These are phyloP conservation scores for Diplodia seriata DNA, from an alignment of 2,329 filamentous ascomycete genomes.

Conservation along the genomic window DNA sequence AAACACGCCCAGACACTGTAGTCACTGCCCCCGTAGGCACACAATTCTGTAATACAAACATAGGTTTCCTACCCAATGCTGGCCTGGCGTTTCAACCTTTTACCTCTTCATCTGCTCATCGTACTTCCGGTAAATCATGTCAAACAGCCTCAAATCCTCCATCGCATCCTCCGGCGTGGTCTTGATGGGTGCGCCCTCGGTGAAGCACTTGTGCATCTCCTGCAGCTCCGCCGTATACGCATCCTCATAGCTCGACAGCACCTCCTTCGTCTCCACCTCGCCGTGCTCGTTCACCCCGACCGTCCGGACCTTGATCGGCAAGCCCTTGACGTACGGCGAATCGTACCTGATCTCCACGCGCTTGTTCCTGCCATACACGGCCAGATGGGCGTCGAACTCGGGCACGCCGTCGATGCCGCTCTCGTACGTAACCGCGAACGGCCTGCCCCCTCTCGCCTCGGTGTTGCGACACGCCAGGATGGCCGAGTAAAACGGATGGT, in stretches of 20 bases:
- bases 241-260: slow-evolving; percentile 47
- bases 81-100: too few species aligned
- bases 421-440: slow-evolving; percentile 65
- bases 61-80: too few species aligned
- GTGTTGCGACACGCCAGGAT: slow-evolving; percentile 28
- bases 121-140: slow-evolving; percentile 33
- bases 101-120: slow-evolving; percentile 23
- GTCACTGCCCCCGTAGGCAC: too few species aligned
- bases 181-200: slow-evolving; percentile 41
- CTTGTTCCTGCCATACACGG: slow-evolving; percentile 62
- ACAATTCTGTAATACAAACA: too few species aligned
- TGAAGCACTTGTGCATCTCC: slow-evolving; percentile 47
- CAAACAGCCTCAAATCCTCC: slow-evolving; percentile 44
- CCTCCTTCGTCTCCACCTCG: slow-evolving; percentile 41
- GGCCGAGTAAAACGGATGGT: slow-evolving; percentile 29
- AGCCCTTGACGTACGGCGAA: slow-evolving; percentile 64
- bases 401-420: slow-evolving; percentile 62
- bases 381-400: slow-evolving; percentile 60
- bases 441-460: slow-evolving; percentile 43
- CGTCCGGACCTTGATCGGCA: slow-evolving; percentile 59
- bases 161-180: slow-evolving; percentile 48
- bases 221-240: slow-evolving; percentile 47
- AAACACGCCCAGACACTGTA: too few species aligned
- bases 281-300: slow-evolving; percentile 52
- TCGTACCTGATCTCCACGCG: slow-evolving; percentile 63